phyloP scores from a whole-genome alignment of 1,284 basidiomycete species.

The Pseudozyma sp. region DNA sequence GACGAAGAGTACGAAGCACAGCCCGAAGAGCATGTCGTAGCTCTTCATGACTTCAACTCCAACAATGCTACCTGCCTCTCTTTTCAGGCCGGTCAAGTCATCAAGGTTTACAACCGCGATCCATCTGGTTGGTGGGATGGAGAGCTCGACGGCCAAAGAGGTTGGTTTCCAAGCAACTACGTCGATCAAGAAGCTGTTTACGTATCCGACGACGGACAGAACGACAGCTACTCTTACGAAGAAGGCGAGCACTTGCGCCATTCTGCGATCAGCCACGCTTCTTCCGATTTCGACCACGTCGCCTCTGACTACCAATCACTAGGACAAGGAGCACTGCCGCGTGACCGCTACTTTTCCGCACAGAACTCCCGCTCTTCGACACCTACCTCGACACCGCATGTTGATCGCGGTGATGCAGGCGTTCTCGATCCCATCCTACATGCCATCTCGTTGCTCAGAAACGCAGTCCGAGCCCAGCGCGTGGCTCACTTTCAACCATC shows the following conservation, averaged over 20 bases:
- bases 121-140: constrained; percentile 98
- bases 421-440: constrained; percentile 76
- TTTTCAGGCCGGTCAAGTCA: constrained; percentile 89
- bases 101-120: constrained; percentile 88
- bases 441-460: constrained; percentile 85
- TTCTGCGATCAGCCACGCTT: constrained; percentile 17
- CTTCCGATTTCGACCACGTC: constrained; percentile 27
- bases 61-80: constrained; percentile 76
- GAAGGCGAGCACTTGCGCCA: constrained; percentile 13
- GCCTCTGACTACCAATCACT: constrained; percentile 15
- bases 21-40: constrained; percentile 67
- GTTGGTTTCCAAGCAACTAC: constrained; percentile 95
- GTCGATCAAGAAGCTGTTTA: constrained; percentile 54
- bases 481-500: constrained; percentile 79
- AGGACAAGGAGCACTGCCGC: not conserved
- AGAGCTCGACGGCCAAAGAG: constrained; percentile 76
- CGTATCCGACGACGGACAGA: constrained; percentile 36
- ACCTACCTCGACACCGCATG: constrained; percentile 33
- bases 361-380: constrained; percentile 46
- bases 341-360: constrained; percentile 40
- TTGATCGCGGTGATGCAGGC: constrained; percentile 37
- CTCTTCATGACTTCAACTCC: constrained; percentile 68
- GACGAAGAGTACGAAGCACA: constrained; percentile 28
- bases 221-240: constrained; percentile 36
- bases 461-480: constrained; percentile 81